A percentile compares a stretch with the other conserved stretches of the same genome.
phyloP scores from a whole-genome alignment of 1,139 yeast genomes.

The Pichia sp. region DNA sequence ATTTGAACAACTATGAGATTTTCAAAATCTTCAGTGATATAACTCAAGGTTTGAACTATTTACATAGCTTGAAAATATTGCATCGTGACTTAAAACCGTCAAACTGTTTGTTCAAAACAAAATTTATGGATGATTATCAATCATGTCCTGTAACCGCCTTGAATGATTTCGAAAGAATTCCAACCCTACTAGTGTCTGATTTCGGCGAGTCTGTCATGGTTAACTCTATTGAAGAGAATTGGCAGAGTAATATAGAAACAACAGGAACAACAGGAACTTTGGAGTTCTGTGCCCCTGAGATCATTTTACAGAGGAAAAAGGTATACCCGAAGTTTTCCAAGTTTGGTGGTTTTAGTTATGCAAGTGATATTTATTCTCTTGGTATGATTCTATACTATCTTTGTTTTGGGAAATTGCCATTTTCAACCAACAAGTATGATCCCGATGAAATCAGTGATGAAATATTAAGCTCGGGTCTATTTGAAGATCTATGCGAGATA shows the following conservation, averaged over 20 bases:
- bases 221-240: conserved; percentile 36
- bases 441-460: conserved; percentile 39
- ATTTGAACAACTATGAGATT: conserved; percentile 46
- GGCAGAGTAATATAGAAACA: conserved; percentile 38
- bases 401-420: conserved; percentile 70
- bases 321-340: conserved; percentile 29
- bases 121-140: conserved; percentile 27
- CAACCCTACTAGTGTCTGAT: conserved; percentile 75
- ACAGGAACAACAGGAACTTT: conserved; percentile 83
- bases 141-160: conserved; percentile 27
- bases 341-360: conserved; percentile 50
- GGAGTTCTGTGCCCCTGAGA: conserved; percentile 84
- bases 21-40: conserved; percentile 64
- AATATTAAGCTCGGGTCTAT: conserved; percentile 31
- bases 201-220: conserved; percentile 85
- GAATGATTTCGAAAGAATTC: conserved; percentile 38
- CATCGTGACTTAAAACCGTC: conserved; percentile 89
- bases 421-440: conserved; percentile 34
- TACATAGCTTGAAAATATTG: conserved; percentile 70
- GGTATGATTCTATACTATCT: conserved; percentile 77
- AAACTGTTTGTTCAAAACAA: conserved; percentile 61
- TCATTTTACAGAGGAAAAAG: conserved; percentile 33
- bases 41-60: conserved; percentile 61
- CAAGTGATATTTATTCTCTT: conserved; percentile 74
- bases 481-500: conserved; percentile 18